Conservation (phyloP, 2,329 filamentous ascomycete genomes). For the Knoxdaviesia proteae region DNA sequence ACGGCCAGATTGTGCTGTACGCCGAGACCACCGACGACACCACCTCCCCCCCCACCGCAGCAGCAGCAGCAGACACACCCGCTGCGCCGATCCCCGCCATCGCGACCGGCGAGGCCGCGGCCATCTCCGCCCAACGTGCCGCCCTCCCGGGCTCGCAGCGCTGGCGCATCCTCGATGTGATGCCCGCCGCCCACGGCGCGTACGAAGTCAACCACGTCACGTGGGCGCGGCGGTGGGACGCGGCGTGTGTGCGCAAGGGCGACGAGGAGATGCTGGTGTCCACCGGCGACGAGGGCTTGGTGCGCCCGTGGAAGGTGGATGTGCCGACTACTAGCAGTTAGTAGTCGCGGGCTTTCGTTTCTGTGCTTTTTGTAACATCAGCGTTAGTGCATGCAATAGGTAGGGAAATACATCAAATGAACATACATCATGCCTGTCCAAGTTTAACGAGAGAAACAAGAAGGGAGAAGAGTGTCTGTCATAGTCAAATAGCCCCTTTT, state of each 20-base stretch:
- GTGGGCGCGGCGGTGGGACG: constrained; percentile 67
- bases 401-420: too few relatives aligned
- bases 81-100: constrained; percentile 7
- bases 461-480: too few relatives aligned
- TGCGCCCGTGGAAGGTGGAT: constrained; percentile 59
- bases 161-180: constrained; percentile 53
- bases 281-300: constrained; percentile 78
- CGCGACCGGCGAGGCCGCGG: background rate
- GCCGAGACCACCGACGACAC: constrained; percentile 25
- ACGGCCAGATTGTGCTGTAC: constrained; percentile 66
- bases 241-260: constrained; percentile 28
- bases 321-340: too few relatives aligned
- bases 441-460: too few relatives aligned
- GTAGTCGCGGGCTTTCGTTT: background rate
- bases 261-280: constrained; percentile 72
- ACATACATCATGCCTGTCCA: too few relatives aligned
- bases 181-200: constrained; percentile 63
- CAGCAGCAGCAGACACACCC: too few relatives aligned
- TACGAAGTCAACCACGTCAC: constrained; percentile 86
- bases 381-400: too few relatives aligned
- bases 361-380: background rate
- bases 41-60: too few relatives aligned
- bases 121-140: background rate
- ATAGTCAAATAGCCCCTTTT: too few relatives aligned
- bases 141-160: constrained; percentile 17